Evolutionary conservation across 139 green algal genomes (phyloP), one percentile per base, ranked within the genome.

Genomic region (Chlorella ohadii): DNA sequence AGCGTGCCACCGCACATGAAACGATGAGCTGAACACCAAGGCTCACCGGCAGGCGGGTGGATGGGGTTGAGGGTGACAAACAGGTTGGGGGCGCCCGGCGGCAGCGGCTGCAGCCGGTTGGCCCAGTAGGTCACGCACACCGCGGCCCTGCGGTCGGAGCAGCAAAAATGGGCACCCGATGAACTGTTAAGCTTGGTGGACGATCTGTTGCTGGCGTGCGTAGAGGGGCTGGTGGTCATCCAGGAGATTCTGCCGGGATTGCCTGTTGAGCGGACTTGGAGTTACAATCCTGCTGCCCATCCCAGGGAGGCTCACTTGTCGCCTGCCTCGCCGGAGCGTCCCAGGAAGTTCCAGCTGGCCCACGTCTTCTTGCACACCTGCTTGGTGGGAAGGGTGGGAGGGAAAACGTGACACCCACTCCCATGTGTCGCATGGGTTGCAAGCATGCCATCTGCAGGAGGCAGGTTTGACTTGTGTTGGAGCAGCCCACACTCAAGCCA

Each of bases 21-120:
- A n/a, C 4, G 20, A n/a, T 31, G 59, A 9, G 28, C 59, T 12
- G 7, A 28, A 71, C 64, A 68, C 4, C 64, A 44, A 25, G 4
- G 15, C 72, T 3, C 75, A 81, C 75, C 75, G 22, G 89, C 91
- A 1, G 94, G 94, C 16, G 90, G 83, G 22, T 87, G 71, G 27
- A 86, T 85, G n/a, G 96, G 96, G 85, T 99, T 99, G 70, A 99
- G 94, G 19, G 96, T 99, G 19, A 96, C 93, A 89, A 99, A 97
- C 28, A 97, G 71, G 78, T 96, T 81, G 16, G 91, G 93, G 16
- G 92, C 90, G 1, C 85, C 89, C 6, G 88, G 38, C 5, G 92
- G 91, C 81, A 98, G 91, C 84, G 95, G 91, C 89, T 95, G 94
- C 65, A 99, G 90, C 11, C 87, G 76, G 89, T 99, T 99, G 78